Conservation (phyloP, 495 filamentous ascomycete genomes). For the Neurospora cerealis region DNA sequence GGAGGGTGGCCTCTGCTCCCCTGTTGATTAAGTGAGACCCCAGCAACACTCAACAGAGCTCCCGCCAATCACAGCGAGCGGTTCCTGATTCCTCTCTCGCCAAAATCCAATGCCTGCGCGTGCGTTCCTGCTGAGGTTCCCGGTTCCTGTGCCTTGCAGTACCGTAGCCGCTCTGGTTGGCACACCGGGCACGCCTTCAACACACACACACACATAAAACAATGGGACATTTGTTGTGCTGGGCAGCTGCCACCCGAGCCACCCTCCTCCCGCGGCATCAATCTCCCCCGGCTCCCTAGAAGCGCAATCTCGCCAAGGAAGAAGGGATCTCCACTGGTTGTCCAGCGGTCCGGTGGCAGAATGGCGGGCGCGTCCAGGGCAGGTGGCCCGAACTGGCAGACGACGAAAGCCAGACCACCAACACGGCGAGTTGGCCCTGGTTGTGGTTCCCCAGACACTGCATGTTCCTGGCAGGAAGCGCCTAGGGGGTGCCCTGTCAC, state of each 20-base stretch:
- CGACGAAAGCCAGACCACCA: not conserved
- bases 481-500: not conserved
- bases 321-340: constrained; percentile 11
- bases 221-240: not conserved
- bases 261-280: constrained; percentile 3
- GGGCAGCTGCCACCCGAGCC: constrained; percentile 6
- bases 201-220: not conserved
- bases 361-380: not conserved
- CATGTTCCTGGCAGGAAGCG: not conserved
- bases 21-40: not conserved
- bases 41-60: not conserved
- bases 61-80: not conserved
- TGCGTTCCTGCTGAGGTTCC: not conserved
- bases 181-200: not conserved
- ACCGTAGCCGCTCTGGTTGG: not conserved
- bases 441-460: not conserved
- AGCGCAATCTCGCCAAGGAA: constrained; percentile 27
- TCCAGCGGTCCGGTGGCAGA: not conserved
- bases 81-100: not conserved
- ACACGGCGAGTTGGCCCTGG: constrained; percentile 3
- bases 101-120: not conserved
- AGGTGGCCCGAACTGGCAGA: constrained; percentile 1
- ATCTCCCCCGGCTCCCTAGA: not conserved
- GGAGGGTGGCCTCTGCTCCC: not conserved
- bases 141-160: not conserved